phyloP scores from a whole-genome alignment of 352 stramenopile genomes.

The Phytophthora quininea region DNA sequence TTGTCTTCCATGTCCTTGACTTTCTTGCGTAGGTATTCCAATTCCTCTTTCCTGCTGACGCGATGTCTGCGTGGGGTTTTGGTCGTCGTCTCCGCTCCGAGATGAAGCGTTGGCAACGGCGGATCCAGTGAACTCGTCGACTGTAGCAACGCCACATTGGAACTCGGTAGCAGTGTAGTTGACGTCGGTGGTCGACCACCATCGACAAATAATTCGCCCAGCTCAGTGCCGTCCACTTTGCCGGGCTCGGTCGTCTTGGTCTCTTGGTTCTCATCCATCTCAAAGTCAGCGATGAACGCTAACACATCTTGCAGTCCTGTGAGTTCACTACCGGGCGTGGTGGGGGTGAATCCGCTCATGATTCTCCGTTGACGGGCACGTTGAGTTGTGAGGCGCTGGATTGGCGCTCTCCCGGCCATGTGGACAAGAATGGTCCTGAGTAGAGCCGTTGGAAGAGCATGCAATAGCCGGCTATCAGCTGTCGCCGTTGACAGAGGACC shows the following conservation, averaged over 20 bases:
- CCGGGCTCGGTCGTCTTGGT: not conserved
- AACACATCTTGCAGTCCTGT: conserved; percentile 32
- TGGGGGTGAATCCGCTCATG: conserved; percentile 29
- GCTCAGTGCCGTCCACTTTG: not conserved
- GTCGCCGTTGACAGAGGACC: not conserved
- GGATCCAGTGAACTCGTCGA: no score
- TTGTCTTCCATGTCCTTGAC: conserved; percentile 35
- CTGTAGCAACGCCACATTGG: no score
- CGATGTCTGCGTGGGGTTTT: conserved; percentile 1
- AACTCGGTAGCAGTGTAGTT: not conserved
- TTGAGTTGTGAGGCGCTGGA: conserved; percentile 21
- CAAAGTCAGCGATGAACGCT: conserved; percentile 38
- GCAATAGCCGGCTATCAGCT: conserved; percentile 5
- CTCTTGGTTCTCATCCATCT: conserved; percentile 24
- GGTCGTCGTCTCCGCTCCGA: not conserved
- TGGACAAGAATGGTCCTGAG: conserved; percentile 1
- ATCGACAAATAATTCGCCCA: conserved; percentile 14
- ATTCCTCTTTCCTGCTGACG: conserved; percentile 25
- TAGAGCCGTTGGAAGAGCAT: not conserved
- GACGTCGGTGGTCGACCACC: conserved; percentile 3
- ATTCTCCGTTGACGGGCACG: conserved; percentile 8
- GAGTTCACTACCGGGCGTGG: conserved; percentile 11
- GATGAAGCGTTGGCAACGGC: not conserved
- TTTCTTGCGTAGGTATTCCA: conserved; percentile 35
- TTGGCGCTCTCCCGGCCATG: conserved; percentile 1